Percentiles rank a stretch among this genome's conserved stretches.
These are phyloP conservation scores for Laguncularia racemosa DNA, from an alignment of 345 rosid genomes.

Conservation along the genomic window DNA sequence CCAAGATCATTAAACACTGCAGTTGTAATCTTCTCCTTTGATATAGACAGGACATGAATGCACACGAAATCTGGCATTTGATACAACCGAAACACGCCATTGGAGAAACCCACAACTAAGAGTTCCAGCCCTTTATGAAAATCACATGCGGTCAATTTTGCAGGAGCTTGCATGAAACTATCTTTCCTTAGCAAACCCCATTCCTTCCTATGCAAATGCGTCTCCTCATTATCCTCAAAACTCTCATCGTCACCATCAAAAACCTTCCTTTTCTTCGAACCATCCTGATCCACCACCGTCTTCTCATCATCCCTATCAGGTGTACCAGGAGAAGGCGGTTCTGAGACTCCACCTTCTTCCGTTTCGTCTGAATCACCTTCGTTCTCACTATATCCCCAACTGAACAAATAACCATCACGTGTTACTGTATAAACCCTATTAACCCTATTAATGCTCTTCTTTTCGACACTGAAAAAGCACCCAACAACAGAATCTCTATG, in stretches of 20 bases:
- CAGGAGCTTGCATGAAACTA: constrained; percentile 60
- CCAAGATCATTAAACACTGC: constrained; percentile 82
- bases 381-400: constrained; percentile 52
- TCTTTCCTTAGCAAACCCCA: constrained; percentile 81
- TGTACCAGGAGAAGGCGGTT: constrained; percentile 59
- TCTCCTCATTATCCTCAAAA: constrained; percentile 20
- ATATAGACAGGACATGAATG: constrained; percentile 71
- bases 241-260: constrained; percentile 37
- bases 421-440: constrained; percentile 58
- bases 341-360: constrained; percentile 21
- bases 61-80: constrained; percentile 97
- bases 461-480: constrained; percentile 82
- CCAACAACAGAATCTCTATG: constrained; percentile 85
- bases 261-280: constrained; percentile 51
- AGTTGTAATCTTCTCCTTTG: constrained; percentile 82
- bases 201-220: constrained; percentile 51
- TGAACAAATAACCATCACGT: constrained; percentile 69
- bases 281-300: constrained; percentile 1
- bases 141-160: constrained; percentile 70
- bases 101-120: constrained; percentile 83
- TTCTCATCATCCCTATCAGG: constrained; percentile 44
- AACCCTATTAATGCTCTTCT: constrained; percentile 31
- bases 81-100: constrained; percentile 86
- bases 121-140: constrained; percentile 79
- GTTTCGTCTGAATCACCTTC: constrained; percentile 12